Percentiles rank a stretch among this genome's conserved stretches.
phyloP scores from a whole-genome alignment of 148 eudicot species.

The Rhododendron williamsianum region DNA sequence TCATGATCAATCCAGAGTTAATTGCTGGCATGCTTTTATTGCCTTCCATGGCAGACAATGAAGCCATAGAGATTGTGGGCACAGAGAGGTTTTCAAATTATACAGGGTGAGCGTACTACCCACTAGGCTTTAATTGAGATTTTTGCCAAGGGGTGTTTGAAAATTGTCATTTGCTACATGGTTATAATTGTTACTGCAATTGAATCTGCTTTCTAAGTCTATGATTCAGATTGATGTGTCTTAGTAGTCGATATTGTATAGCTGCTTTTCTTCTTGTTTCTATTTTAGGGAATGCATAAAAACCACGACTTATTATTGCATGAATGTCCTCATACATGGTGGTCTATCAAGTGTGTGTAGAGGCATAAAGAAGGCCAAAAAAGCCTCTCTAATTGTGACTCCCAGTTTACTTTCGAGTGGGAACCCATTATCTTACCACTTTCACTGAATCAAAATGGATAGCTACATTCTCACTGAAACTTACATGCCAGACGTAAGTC shows the following conservation, averaged over 20 bases:
- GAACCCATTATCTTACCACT: not conserved
- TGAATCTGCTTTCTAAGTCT: not conserved
- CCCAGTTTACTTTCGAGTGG: not conserved
- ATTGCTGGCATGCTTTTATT: slow-evolving; percentile 91
- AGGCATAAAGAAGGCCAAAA: too few relatives aligned
- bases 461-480: too few relatives aligned
- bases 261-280: not conserved
- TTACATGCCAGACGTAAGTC: not conserved
- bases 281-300: not conserved
- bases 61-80: slow-evolving; percentile 89
- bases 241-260: not conserved
- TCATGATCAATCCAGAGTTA: slow-evolving; percentile 95
- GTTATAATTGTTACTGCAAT: not conserved
- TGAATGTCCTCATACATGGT: not conserved
- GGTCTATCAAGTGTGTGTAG: not conserved
- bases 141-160: not conserved
- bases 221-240: not conserved
- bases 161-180: not conserved
- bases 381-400: not conserved
- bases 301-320: not conserved
- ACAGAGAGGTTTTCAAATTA: slow-evolving; percentile 81
- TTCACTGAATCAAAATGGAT: too few relatives aligned
- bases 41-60: slow-evolving; percentile 94
- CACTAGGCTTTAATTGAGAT: not conserved
- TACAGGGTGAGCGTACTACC: slow-evolving; percentile 55